These are phyloP conservation scores for Cochlearia excelsa DNA, from an alignment of 345 rosid genomes.

Conservation along the genomic window DNA sequence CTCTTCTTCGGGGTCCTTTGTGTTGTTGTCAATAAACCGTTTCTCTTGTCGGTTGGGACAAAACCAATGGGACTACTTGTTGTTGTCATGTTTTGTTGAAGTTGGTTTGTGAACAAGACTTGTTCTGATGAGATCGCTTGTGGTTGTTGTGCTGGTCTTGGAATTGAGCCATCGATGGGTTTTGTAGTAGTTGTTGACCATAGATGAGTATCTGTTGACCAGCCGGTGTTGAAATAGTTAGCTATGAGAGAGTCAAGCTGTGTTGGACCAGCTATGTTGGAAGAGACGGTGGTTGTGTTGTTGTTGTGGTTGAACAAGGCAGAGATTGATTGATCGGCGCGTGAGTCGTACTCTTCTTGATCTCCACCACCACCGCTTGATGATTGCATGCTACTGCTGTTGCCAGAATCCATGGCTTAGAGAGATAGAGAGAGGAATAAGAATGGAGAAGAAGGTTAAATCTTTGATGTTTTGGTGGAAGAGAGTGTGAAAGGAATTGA, in stretches of 20 bases:
- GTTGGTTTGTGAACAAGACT: slow-evolving; percentile 34
- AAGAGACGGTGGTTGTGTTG: slow-evolving; percentile 26
- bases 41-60: slow-evolving; percentile 35
- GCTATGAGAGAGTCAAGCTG: slow-evolving; percentile 45
- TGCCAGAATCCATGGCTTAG: slow-evolving; percentile 34
- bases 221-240: slow-evolving; percentile 51
- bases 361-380: slow-evolving; percentile 40
- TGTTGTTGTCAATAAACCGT: slow-evolving; percentile 29
- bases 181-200: slow-evolving; percentile 39
- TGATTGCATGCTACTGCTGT: slow-evolving; percentile 42
- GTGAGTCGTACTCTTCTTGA: slow-evolving; percentile 42
- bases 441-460: slow-evolving; percentile 15
- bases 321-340: slow-evolving; percentile 38
- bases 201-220: slow-evolving; percentile 48
- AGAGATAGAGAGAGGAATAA: slow-evolving; percentile 9
- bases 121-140: slow-evolving; percentile 37
- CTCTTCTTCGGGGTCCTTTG: slow-evolving; percentile 78
- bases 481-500: slow-evolving; percentile 40
- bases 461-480: slow-evolving; percentile 10
- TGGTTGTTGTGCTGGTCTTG: slow-evolving; percentile 40
- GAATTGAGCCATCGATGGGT: slow-evolving; percentile 29
- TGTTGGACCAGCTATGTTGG: slow-evolving; percentile 24
- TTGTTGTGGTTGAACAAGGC: slow-evolving; percentile 32
- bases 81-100: slow-evolving; percentile 22
- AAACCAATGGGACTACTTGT: slow-evolving; percentile 38